Evolutionary conservation across 1,284 basidiomycete genomes (phyloP).

Genomic region (Pyrrhoderma noxium): DNA sequence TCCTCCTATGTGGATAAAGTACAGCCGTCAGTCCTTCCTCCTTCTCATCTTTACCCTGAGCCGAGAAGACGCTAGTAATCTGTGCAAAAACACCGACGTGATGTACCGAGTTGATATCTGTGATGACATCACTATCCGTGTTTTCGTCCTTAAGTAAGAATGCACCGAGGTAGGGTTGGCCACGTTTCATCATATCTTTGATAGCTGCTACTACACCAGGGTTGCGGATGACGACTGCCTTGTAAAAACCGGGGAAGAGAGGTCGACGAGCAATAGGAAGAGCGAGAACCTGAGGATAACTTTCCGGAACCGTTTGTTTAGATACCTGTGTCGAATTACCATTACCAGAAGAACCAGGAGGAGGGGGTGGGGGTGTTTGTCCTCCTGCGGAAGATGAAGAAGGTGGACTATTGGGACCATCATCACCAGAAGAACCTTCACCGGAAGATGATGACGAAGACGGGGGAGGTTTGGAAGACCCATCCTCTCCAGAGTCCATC

Average conservation of each 20-base stretch:
- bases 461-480: slow-evolving; percentile 18
- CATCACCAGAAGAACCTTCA: slow-evolving; percentile 22
- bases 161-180: slow-evolving; percentile 96
- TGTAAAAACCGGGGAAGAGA: slow-evolving; percentile 97
- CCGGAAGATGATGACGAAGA: slow-evolving; percentile 24
- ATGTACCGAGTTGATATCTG: slow-evolving; percentile 83
- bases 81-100: slow-evolving; percentile 96
- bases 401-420: slow-evolving; percentile 14
- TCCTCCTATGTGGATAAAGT: slow-evolving; percentile 90
- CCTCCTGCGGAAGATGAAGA: slow-evolving; percentile 22
- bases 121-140: slow-evolving; percentile 90
- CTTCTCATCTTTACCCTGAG: slow-evolving; percentile 53
- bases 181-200: slow-evolving; percentile 93
- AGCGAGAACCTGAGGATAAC: slow-evolving; percentile 92
- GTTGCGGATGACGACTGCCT: slow-evolving; percentile 88
- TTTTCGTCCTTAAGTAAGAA: slow-evolving; percentile 96
- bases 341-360: slow-evolving; percentile 27
- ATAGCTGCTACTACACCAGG: slow-evolving; percentile 91
- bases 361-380: slow-evolving; percentile 17
- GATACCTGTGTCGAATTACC: slow-evolving; percentile 53
- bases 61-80: slow-evolving; percentile 91
- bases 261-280: slow-evolving; percentile 94
- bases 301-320: slow-evolving; percentile 77
- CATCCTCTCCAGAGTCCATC: slow-evolving; percentile 21
- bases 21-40: slow-evolving; percentile 92